Evolutionary conservation across 2,329 filamentous ascomycete species (phyloP), one percentile per base, ranked within the genome.

Genomic region (Trichoderma sp.): DNA sequence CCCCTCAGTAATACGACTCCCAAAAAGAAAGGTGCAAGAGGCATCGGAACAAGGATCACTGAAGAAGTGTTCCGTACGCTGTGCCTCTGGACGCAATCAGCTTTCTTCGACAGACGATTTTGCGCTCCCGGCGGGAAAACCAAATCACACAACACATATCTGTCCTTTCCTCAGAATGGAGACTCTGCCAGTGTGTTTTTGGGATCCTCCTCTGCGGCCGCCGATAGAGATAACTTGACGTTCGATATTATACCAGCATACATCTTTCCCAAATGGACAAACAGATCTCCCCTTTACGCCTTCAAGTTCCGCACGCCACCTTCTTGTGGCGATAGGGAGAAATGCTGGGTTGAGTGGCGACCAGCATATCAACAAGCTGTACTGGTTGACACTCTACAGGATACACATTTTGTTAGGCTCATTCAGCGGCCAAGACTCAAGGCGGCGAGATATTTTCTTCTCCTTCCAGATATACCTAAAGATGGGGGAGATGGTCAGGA

Each of bases 341-440:
- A 64, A 11, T 46, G 30, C 1, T 68, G 67, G 67, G 51, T 68
- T 14, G 59, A 68, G 32, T 68, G 67, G 67, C 59, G 59, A 32
- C 67, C 59, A 5, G 7, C n/a, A 5, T 2, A 8, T 4, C 59
- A 68, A 13, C 21, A 10, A 1, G 67, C 67, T 10, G 30, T 68
- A 16, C 13, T 68, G 18, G 59, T 64, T 5, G 59, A 64, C 10
- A 37, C 39, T 1, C 3, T 64, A 10, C 64, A 64, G 5, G 52
- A 64, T 13, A 21, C 59, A 0, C 63, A 64, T 3, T 54, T 68
- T 7, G 59, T 68, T 11, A 34, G 34, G 13, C 3, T 64, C 8
- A 30, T 37, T 13, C 18, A 54, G 26, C 52, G 30, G 21, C 14
- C 30, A 21, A 18, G 37, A 32, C 13, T 13, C 4, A 43, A 51